phyloP scores from a whole-genome alignment of 2,329 filamentous ascomycete genomes.

The Arthrobotrys conoides region DNA sequence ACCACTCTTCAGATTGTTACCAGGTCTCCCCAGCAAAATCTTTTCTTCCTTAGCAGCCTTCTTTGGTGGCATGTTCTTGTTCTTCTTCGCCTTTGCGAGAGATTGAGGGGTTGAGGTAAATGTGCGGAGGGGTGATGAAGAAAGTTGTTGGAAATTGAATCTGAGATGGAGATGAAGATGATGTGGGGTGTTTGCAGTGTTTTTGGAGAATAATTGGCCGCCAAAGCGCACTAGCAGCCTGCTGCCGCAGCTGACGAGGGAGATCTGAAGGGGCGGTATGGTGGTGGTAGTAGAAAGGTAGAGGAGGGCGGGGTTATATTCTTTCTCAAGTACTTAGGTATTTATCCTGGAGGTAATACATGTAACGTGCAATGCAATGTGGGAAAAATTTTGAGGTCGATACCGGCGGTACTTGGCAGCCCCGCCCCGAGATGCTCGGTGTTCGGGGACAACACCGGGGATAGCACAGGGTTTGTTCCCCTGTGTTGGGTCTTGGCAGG shows the following conservation, averaged over 20 bases:
- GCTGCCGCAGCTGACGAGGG: constrained; percentile 68
- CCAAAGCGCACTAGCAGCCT: constrained; percentile 65
- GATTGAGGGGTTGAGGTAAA: constrained; percentile 62
- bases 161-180: constrained; percentile 65
- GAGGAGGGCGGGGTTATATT: constrained; percentile 17
- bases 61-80: constrained; percentile 85
- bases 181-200: constrained; percentile 37
- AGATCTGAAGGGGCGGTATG: constrained; percentile 61
- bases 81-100: constrained; percentile 72
- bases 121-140: constrained; percentile 42
- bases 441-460: background rate
- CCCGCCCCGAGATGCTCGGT: constrained; percentile 8
- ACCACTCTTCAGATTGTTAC: constrained; percentile 98
- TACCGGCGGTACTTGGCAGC: constrained; percentile 27
- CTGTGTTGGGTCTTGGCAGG: constrained; percentile 5
- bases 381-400: constrained; percentile 38
- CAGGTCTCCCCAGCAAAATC: constrained; percentile 92
- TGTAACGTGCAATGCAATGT: background rate
- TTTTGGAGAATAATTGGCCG: constrained; percentile 58
- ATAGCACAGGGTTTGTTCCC: background rate
- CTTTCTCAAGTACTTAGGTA: too few relatives aligned
- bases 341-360: too few relatives aligned
- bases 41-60: constrained; percentile 93
- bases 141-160: constrained; percentile 56
- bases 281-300: constrained; percentile 52